Evolutionary conservation across 345 rosid genomes (phyloP).

Genomic region (Cochlearia excelsa): DNA sequence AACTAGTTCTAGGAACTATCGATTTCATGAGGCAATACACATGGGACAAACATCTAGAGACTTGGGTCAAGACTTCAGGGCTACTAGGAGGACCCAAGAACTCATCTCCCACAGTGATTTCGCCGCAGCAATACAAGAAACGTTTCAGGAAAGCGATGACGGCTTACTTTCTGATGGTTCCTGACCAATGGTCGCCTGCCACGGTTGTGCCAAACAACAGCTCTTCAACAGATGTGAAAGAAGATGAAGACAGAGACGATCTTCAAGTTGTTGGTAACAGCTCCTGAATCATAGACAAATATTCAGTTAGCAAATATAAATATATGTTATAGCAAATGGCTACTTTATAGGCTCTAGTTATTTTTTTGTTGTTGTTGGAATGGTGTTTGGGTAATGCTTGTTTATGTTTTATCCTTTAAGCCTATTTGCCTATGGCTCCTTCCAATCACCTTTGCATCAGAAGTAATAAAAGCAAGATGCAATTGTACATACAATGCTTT

Average conservation of each 20-base stretch:
- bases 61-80: slow-evolving; percentile 83
- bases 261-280: slow-evolving; percentile 28
- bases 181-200: slow-evolving; percentile 76
- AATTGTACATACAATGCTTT: slow-evolving; percentile 34
- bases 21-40: slow-evolving; percentile 98
- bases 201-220: slow-evolving; percentile 29
- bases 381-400: slow-evolving; percentile 32
- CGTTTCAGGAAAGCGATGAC: slow-evolving; percentile 96
- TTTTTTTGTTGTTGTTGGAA: neutral
- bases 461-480: slow-evolving; percentile 32
- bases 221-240: slow-evolving; percentile 31
- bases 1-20: slow-evolving; percentile 81
- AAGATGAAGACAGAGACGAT: slow-evolving; percentile 29
- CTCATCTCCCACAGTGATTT: slow-evolving; percentile 75
- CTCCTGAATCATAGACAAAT: slow-evolving; percentile 15
- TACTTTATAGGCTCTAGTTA: slow-evolving; percentile 10
- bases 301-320: slow-evolving; percentile 27
- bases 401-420: slow-evolving; percentile 30
- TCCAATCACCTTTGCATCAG: slow-evolving; percentile 31
- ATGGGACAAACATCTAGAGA: slow-evolving; percentile 97
- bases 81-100: slow-evolving; percentile 78
- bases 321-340: slow-evolving; percentile 6
- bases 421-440: slow-evolving; percentile 23
- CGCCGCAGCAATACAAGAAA: slow-evolving; percentile 90
- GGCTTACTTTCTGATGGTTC: slow-evolving; percentile 87